A percentile compares a stretch with the other conserved stretches of the same genome.
These are phyloP conservation scores for Beauveria australis DNA, from an alignment of 2,329 filamentous ascomycete species.

Conservation along the genomic window DNA sequence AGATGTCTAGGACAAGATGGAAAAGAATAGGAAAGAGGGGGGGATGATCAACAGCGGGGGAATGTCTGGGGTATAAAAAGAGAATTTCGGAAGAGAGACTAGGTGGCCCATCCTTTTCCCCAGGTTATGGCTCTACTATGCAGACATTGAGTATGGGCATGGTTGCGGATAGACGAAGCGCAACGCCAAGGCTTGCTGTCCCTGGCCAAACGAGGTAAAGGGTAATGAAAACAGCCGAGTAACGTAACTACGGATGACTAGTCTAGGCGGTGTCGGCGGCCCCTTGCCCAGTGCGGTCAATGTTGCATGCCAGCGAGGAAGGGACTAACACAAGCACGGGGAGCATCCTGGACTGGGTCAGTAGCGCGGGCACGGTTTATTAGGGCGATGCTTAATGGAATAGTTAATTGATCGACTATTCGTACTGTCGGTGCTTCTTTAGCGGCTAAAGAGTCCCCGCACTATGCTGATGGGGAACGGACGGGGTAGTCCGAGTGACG, in stretches of 20 bases:
- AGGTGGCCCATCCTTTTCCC: not conserved
- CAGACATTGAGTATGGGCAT: not conserved
- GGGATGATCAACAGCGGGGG: not conserved
- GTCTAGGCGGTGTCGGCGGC: not conserved
- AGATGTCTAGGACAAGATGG: not conserved
- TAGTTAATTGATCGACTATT: no score
- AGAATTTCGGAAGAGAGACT: not conserved
- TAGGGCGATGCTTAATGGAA: no score
- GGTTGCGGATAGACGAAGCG: conserved; percentile 1
- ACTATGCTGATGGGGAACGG: no score
- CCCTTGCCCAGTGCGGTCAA: not conserved
- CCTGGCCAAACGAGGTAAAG: not conserved
- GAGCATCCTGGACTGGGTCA: no score
- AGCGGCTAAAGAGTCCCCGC: no score
- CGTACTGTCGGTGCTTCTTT: no score
- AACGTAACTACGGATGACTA: not conserved
- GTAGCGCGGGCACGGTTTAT: no score
- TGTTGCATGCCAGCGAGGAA: not conserved
- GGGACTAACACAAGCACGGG: not conserved
- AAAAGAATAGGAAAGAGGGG: not conserved
- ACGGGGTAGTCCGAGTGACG: no score
- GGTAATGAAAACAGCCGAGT: not conserved
- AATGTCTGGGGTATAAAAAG: conserved; percentile 1
- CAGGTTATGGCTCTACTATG: not conserved
- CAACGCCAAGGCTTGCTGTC: not conserved